Base-by-base conservation (phyloP, 129 eudicot genomes). In the Escallonia herrerae region DNA sequence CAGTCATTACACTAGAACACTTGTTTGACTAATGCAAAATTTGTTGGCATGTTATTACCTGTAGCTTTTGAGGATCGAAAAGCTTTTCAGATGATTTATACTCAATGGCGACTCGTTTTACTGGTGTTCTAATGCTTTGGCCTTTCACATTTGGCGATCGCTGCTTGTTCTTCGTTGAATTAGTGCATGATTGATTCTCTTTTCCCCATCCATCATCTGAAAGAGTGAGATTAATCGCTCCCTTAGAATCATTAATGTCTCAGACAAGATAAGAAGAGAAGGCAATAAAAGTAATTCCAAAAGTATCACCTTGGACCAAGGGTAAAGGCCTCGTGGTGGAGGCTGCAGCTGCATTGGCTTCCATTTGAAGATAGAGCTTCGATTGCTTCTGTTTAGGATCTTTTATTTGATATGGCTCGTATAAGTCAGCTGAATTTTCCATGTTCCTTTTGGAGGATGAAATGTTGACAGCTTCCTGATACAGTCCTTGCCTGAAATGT, bases 401-500 rank as follows among this genome's bases (percentile, higher is more conserved):
- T 60, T 68, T 75, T 45, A 60, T 53, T 44, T 61, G 78, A 61
- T 55, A 15, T 5, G 56, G 66, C 5, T 82, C 91, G 63, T 43
- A 64, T 46, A 69, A 67, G 56, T 75, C 79, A 66, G 73, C 62
- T 15, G 78, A 54, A 64, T 78, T 80, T 63, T 89, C 90, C 63
- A 80, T 65, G 61, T 73, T 79, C 77, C 71, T 82, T 62, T 81
- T 83, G 49, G 76, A 78, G 38, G 87, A 77, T 12, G 94, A 87
- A 66, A 70, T 73, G 78, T 67, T 64, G 44, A 85, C 78, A 44
- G 95, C 91, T 85, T 85, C 95, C 56, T 83, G 81, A 64, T 85
- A 91, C 65, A 85, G 70, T 33, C 84, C 84, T 83, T 85, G 86
- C 67, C 91, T 87, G 72, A 72, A 80, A 9, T 79, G 76, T 63